phyloP scores from a whole-genome alignment of 2,329 filamentous ascomycete species.

The Stagonosporopsis rhizophila region DNA sequence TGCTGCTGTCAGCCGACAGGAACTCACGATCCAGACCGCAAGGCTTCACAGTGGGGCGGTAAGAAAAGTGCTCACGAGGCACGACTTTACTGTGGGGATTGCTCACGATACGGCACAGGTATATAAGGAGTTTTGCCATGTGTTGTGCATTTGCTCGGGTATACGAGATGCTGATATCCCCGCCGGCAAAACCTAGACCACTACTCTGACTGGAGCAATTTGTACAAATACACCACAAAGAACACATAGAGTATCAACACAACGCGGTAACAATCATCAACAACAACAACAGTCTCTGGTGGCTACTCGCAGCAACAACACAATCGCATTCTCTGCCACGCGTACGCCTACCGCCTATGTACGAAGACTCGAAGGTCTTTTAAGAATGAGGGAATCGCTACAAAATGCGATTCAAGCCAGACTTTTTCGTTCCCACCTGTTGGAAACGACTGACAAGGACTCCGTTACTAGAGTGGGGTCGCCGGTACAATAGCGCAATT shows the following conservation, averaged over 20 bases:
- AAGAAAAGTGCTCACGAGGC: conserved; percentile 28
- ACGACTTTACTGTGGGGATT: conserved; percentile 17
- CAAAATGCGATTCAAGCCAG: conserved; percentile 42
- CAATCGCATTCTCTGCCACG: conserved; percentile 34
- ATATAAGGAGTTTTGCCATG: conserved; percentile 26
- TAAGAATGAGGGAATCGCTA: conserved; percentile 37
- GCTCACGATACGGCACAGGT: conserved; percentile 15
- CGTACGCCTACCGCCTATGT: conserved; percentile 25
- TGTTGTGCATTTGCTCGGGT: conserved; percentile 24
- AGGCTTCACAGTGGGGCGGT: conserved; percentile 28
- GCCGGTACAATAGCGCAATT: conserved; percentile 38
- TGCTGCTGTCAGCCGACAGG: conserved; percentile 23
- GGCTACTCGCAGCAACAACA: conserved; percentile 22
- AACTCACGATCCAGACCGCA: conserved; percentile 40
- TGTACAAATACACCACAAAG: conserved; percentile 18
- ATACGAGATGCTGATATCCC: conserved; percentile 6
- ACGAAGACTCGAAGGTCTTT: conserved; percentile 32
- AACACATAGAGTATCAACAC: conserved; percentile 6
- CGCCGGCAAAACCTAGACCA: neutral
- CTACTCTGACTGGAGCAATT: conserved; percentile 9
- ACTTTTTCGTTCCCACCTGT: conserved; percentile 39
- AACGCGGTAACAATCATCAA: neutral
- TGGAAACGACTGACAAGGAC: conserved; percentile 30
- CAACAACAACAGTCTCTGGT: conserved; percentile 15
- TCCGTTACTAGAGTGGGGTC: conserved; percentile 40